Base-by-base conservation (phyloP, 805 yeast species). In the Candida maesae region DNA sequence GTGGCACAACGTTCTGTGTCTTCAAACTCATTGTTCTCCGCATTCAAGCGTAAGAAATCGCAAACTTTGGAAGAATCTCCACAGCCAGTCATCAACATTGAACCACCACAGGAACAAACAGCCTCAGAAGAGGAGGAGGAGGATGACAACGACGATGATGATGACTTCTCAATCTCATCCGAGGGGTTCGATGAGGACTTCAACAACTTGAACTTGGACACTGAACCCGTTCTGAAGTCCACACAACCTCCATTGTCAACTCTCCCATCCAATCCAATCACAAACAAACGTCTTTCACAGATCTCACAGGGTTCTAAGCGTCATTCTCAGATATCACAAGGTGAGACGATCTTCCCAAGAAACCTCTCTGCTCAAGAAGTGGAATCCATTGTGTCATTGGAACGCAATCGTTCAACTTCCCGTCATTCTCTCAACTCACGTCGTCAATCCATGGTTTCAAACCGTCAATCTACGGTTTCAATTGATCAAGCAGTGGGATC, bases 311-410 rank as follows among this genome's bases (percentile, higher is more conserved):
- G 19, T 5, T n/a, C 33, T 14, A 46, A 38, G 27, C 39, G 51
- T 19, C 30, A 39, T 7, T 46, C 56, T 7, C 46, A 41, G 25
- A 48, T 51, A 12, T 43, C 51, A 6, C 56, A 55, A 64, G 80
- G 81, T 19, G 81, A 83, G 41, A 76, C 79, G 0, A 59, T 84
- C 19, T 85, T 85, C 58, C 95, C 95, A 0, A 84, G 80, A 55
- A 74, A 78, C 3, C 64, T 85, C 24, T 81, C 73, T 42, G 68
- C 75, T 0, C 76, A 73, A 38, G 95, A 85, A 54, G 84, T 85
- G 10, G 85, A 81, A 49, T 79, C 85, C 34, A 85, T 85, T 42
- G 81, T 82, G 46, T 56, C 66, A 49, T 20, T 85, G 33, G 95
- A 85, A 58, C 70, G 90, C 45, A 75, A 84, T 7, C 71, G 75